Evolutionary conservation across 2,329 filamentous ascomycete genomes (phyloP).

Genomic region (Sporothrix protearum): DNA sequence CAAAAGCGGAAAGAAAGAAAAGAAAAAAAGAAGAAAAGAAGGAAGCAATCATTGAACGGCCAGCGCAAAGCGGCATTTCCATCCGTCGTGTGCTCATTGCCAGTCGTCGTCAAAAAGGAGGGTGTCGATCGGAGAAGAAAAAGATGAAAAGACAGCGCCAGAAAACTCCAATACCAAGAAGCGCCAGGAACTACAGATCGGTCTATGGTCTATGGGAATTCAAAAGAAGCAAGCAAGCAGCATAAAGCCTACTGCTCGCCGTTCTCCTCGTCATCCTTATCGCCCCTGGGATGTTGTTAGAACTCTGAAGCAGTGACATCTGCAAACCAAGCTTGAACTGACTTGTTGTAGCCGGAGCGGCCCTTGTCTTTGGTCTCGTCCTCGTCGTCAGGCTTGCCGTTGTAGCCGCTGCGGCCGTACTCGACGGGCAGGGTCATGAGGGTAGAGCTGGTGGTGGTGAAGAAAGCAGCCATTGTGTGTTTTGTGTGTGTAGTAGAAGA

Average conservation of each 20-base stretch:
- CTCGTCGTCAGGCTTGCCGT: constrained; percentile 39
- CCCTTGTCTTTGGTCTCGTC: constrained; percentile 40
- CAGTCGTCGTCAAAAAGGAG: background rate
- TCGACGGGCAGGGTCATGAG: constrained; percentile 34
- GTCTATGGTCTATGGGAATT: constrained; percentile 2
- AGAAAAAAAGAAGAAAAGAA: background rate
- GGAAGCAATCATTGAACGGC: background rate
- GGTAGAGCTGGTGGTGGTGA: constrained; percentile 36
- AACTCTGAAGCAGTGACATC: background rate
- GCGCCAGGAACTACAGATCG: background rate
- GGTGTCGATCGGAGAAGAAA: background rate
- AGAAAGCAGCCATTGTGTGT: constrained; percentile 35
- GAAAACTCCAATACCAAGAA: background rate
- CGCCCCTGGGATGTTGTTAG: constrained; percentile 23
- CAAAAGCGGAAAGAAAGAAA: background rate
- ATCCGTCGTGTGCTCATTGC: background rate
- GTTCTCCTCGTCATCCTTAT: constrained; percentile 39
- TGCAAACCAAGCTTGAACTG: constrained; percentile 12
- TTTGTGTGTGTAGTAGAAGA: background rate
- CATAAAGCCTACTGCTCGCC: constrained; percentile 32
- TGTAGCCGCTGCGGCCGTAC: constrained; percentile 43
- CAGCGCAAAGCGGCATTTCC: background rate
- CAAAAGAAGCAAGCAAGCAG: background rate
- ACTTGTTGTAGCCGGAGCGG: constrained; percentile 49
- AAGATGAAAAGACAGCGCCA: background rate